Base-by-base conservation (phyloP, 805 yeast genomes). In the Zygosaccharomyces siamensis region DNA sequence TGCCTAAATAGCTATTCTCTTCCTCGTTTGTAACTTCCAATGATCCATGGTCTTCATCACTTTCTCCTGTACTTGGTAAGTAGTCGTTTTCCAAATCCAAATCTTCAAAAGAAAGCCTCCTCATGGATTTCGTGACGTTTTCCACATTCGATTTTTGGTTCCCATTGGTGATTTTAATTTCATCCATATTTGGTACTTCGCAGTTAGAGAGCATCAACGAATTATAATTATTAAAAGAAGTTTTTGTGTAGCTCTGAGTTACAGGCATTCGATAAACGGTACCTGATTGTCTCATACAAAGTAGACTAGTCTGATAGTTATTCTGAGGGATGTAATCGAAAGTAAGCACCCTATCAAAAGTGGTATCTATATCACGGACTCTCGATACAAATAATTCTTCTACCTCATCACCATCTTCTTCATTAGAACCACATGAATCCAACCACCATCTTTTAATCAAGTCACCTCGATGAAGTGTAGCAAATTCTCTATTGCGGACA, bases 231-330 rank as follows among this genome's bases (percentile, higher is more conserved):
- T 81, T 86, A 66, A 89, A 85, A 12, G 71, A 72, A 7, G 85
- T 62, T 7, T 81, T 73, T 32, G 80, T 80, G 28, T 81, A 81
- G 43, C 85, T 77, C 61, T 86, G 92, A 1, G 72, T 68, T 0
- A 84, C 86, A 0, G 84, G 78, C 90, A 86, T 86, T 49, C 84
- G 74, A 66, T 86, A 89, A 0, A 89, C 82, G 46, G 87, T 84
- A 3, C 97, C 97, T 0, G 95, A 86, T 59, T 88, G 95, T 54
- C 97, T 73, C 85, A 90, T 84, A 65, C 97, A 89, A 26, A 90
- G 80, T 49, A 87, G 74, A 56, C 84, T 81, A 7, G 86, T 76
- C 1, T 80, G 77, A 20, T 81, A 75, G 2, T 79, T 70, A 48
- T 78, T 80, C 42, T 59, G 58, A 0, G 83, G 81, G n/a, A 83